Base-by-base conservation (phyloP, 768 basidiomycete species). In the Russula sp. region DNA sequence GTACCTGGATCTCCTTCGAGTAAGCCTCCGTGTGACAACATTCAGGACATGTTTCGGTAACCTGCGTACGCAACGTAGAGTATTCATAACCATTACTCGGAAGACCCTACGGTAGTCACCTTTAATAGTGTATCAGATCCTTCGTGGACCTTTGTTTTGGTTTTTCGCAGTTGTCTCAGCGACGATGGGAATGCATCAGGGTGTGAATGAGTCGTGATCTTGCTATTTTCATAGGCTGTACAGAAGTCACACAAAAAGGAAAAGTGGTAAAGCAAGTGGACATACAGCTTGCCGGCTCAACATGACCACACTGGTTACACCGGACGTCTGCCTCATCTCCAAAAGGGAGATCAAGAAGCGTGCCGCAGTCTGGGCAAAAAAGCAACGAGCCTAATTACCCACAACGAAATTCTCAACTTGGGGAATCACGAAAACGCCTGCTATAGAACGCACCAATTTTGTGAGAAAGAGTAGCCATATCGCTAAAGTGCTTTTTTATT, bases 101-200 rank as follows among this genome's bases (percentile, higher is more conserved):
- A 59, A 59, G 30, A 38, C 2, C 2, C 8, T 63, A 52, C 2
- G n/a, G 24, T 16, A 1, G 16, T 38, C 78, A 90, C 79, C 83
- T 83, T 83, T 44, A 84, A 79, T 70, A 85, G 81, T 50, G 82
- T 76, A 40, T 90, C 89, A 20, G 83, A 86, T 34, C 81, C 80
- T 42, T 88, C 86, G 67, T 92, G 89, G 20, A 79, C 76, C 72
- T 91, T 92, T 11, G 91, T 94, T 74, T 92, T 87, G 0, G 93
- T 97, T 75, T 95, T 92, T 61, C 90, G 81, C 70, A 92, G 92
- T 69, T 95, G 91, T 71, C 88, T 79, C 64, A 98, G 75, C 0
- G 87, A 83, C 30, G 92, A 94, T 0, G 97, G 96, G 74, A 98
- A 98, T 3, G 97, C 96, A 61, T 94, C 92, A 0, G 94, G 90